These are phyloP conservation scores for Erodium moschatum DNA, from an alignment of 441 rosid genomes.

Conservation along the genomic window DNA sequence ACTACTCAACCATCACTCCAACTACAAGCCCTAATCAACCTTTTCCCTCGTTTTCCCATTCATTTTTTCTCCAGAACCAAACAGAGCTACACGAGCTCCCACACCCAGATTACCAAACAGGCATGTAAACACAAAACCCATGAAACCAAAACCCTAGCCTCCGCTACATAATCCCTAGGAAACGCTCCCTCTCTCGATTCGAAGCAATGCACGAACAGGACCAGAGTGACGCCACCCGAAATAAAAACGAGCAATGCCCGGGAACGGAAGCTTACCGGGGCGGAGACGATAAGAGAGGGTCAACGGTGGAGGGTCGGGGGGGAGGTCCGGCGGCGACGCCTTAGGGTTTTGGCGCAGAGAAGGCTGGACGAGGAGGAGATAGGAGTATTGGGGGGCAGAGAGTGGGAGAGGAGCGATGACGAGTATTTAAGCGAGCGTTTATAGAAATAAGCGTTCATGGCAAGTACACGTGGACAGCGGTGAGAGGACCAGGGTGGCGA, in stretches of 20 bases:
- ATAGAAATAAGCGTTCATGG: neutral
- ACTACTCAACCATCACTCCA: neutral
- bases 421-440: slow-evolving; percentile 3
- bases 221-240: neutral
- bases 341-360: neutral
- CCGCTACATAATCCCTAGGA: neutral
- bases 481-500: neutral
- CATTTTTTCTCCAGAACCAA: neutral
- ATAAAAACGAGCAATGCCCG: neutral
- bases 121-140: neutral
- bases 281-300: neutral
- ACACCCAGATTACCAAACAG: neutral
- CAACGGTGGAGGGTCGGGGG: too few species aligned
- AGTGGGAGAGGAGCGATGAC: neutral
- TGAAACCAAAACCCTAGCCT: neutral
- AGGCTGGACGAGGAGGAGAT: neutral
- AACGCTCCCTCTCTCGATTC: neutral
- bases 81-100: neutral
- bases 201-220: too few species aligned
- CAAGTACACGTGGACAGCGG: neutral
- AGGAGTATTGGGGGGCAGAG: neutral
- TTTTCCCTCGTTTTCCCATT: neutral
- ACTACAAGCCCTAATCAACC: neutral
- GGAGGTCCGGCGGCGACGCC: too few species aligned
- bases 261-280: neutral